Conservation (phyloP, 495 filamentous ascomycete species). For the Neurospora sp. region DNA sequence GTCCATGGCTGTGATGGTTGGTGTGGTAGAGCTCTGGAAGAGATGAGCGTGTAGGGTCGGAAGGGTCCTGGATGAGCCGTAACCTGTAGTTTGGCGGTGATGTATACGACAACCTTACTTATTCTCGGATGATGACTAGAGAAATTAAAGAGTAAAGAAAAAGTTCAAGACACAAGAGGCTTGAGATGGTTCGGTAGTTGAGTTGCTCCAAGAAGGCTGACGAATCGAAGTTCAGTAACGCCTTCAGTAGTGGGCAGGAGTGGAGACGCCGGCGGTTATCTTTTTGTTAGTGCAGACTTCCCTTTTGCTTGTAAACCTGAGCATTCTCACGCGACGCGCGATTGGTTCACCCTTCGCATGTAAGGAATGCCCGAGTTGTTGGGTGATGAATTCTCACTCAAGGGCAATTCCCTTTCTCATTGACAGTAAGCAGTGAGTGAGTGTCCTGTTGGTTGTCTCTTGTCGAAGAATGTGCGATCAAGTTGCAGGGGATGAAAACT, state of each 20-base stretch:
- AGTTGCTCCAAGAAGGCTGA: neutral
- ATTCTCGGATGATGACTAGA: neutral
- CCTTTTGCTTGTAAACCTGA: neutral
- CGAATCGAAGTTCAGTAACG: neutral
- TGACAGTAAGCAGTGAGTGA: neutral
- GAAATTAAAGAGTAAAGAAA: neutral
- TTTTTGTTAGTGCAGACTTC: neutral
- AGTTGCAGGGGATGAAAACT: neutral
- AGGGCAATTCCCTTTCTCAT: neutral
- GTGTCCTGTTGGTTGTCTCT: neutral
- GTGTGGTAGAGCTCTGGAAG: neutral
- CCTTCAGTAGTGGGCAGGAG: neutral
- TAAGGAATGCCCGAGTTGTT: neutral
- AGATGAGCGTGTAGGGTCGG: neutral
- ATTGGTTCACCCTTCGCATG: neutral
- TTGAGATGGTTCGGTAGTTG: neutral
- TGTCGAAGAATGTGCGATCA: neutral
- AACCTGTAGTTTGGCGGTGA: neutral
- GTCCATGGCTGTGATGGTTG: constrained; percentile 26
- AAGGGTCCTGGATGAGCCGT: neutral
- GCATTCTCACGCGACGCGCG: neutral
- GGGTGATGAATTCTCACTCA: neutral
- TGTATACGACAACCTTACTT: neutral
- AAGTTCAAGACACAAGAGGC: neutral
- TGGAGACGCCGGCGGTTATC: neutral